Percentiles rank a stretch among this genome's conserved stretches.
These are phyloP conservation scores for Chytridiales sp. DNA, from an alignment of 371 early-diverging fungal species.

Conservation along the genomic window DNA sequence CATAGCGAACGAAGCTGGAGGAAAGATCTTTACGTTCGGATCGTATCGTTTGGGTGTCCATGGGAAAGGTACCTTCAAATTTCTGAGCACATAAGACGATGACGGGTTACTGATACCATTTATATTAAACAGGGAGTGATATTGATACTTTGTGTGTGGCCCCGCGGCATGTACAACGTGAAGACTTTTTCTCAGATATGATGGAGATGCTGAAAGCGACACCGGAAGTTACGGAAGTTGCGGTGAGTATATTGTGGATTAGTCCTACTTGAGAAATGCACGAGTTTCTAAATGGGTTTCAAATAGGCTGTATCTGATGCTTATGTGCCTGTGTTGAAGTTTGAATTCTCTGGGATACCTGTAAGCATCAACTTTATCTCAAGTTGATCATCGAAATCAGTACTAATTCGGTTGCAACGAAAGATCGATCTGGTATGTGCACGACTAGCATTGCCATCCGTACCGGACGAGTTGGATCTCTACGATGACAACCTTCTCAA, in stretches of 20 bases:
- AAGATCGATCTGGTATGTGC: slow-evolving; percentile 98
- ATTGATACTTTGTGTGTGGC: slow-evolving; percentile 99
- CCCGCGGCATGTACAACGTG: slow-evolving; percentile 90
- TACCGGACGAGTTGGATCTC: slow-evolving; percentile 89
- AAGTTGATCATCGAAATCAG: not conserved
- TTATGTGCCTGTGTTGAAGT: slow-evolving; percentile 97
- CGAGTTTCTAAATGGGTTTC: not conserved
- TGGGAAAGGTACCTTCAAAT: slow-evolving; percentile 64
- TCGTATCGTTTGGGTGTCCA: slow-evolving; percentile 99
- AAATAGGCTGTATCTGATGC: slow-evolving; percentile 84
- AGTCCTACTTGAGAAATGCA: not conserved
- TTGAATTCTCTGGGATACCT: slow-evolving; percentile 88
- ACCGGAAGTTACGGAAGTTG: slow-evolving; percentile 86
- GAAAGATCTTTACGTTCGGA: slow-evolving; percentile 99
- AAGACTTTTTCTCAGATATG: slow-evolving; percentile 95
- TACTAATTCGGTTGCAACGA: slow-evolving; percentile 18
- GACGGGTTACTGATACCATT: not conserved
- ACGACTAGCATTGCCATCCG: slow-evolving; percentile 68
- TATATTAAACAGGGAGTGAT: slow-evolving; percentile 76
- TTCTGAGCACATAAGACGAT: not conserved
- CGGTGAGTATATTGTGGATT: slow-evolving; percentile 49
- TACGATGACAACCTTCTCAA: slow-evolving; percentile 84
- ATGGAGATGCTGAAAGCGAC: slow-evolving; percentile 78
- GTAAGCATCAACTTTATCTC: slow-evolving; percentile 42
- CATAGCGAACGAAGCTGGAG: slow-evolving; percentile 85